Evolutionary conservation across 306 rosid genomes (phyloP).

Genomic region (Quercus rubra): DNA sequence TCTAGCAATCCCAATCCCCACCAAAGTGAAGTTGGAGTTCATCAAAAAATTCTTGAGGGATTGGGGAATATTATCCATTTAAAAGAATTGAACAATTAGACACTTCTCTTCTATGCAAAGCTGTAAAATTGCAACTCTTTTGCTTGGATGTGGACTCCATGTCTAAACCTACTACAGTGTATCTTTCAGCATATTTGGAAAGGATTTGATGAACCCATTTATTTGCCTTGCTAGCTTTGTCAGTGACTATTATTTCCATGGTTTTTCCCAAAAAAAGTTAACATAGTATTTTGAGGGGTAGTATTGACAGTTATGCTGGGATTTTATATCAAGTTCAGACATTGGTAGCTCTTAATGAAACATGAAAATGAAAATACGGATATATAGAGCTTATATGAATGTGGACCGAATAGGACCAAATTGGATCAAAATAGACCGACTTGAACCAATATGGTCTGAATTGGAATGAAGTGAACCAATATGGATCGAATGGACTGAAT

Average conservation of each 20-base stretch:
- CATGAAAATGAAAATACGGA: too few relatives aligned
- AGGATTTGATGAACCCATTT: conserved; percentile 14
- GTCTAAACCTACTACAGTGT: background rate
- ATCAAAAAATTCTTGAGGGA: background rate
- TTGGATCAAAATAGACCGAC: too few relatives aligned
- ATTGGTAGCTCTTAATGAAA: too few relatives aligned
- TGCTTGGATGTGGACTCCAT: background rate
- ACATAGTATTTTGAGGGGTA: background rate
- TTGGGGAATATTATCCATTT: background rate
- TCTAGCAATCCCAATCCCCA: conserved; percentile 14
- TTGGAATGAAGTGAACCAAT: too few relatives aligned
- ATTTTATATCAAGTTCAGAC: background rate
- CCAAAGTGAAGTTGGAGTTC: background rate
- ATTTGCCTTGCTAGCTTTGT: background rate
- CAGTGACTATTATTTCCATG: conserved; percentile 17
- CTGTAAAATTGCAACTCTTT: conserved; percentile 20
- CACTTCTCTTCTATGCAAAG: conserved; percentile 24
- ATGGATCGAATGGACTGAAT: too few relatives aligned
- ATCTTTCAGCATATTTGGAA: background rate
- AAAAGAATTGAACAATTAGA: conserved; percentile 5
- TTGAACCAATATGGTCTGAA: too few relatives aligned
- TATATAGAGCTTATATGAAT: too few relatives aligned
- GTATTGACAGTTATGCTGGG: background rate
- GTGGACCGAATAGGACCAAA: too few relatives aligned
- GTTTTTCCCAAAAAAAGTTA: background rate